phyloP scores from a whole-genome alignment of 2,329 filamentous ascomycete genomes.

The Tolypocladium nubicola region DNA sequence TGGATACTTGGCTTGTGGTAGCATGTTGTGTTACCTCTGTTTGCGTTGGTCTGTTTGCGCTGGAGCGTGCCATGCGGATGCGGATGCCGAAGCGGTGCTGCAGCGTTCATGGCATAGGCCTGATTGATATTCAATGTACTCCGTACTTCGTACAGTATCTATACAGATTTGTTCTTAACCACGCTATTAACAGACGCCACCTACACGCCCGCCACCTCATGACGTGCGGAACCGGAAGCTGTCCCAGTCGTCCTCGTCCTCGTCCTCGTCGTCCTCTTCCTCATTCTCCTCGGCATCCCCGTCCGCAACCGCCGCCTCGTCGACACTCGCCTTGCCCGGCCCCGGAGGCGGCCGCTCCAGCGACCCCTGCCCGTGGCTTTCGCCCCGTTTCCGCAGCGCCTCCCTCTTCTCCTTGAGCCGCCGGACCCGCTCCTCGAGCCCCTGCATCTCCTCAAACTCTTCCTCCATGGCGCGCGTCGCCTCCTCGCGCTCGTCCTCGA shows the following conservation, averaged over 20 bases:
- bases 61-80: neutral
- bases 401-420: slow-evolving; percentile 62
- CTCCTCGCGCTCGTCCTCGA: slow-evolving; percentile 64
- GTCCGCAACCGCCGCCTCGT: slow-evolving; percentile 16
- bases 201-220: slow-evolving; percentile 1
- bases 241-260: slow-evolving; percentile 45
- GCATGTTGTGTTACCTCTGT: neutral
- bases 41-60: neutral
- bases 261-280: slow-evolving; percentile 39
- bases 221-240: slow-evolving; percentile 39
- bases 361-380: slow-evolving; percentile 17
- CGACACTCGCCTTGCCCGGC: slow-evolving; percentile 15
- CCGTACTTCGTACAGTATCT: neutral
- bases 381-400: slow-evolving; percentile 33
- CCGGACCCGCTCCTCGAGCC: slow-evolving; percentile 60
- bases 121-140: neutral
- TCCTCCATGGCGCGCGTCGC: slow-evolving; percentile 61
- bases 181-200: neutral
- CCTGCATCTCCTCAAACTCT: slow-evolving; percentile 77
- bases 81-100: neutral
- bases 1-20: neutral
- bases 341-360: slow-evolving; percentile 8
- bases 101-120: neutral
- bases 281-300: slow-evolving; percentile 33
- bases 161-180: neutral